Base-by-base conservation (phyloP, 2,329 filamentous ascomycete genomes). In the Fusarium staphyleae region DNA sequence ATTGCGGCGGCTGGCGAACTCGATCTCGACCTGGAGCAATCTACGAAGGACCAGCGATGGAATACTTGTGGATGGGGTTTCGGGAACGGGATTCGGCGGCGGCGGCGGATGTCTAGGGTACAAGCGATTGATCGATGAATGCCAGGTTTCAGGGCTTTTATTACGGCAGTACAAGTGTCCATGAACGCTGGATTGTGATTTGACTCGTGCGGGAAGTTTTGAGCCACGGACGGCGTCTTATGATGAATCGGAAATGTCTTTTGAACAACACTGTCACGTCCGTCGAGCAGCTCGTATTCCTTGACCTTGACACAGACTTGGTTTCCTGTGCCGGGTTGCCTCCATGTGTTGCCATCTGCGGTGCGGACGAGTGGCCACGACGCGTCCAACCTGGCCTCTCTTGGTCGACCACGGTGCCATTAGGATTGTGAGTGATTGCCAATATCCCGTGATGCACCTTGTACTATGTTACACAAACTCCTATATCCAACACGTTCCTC, bases 101-200 rank as follows among this genome's bases (percentile, higher is more conserved):
- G 48, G 47, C 48, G 57, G 50, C 28, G 28, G 28, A 24, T 63
- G 64, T 57, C 47, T 66, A 65, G 60, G 64, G 57, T 66, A 66
- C 60, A 67, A 66, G 60, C 64, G 64, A 66, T 64, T 66, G 62
- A 66, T 64, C 53, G 64, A 67, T 66, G 62, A 66, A 67, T 67
- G 63, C 44, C 62, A 66, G 64, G 64, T 57, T 24, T 59, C 60
- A 55, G 63, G 64, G 64, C 63, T 62, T 61, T 62, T 66, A 62
- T 66, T 66, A 67, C 62, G 64, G 64, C 64, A 67, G 59, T 48
- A 66, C 53, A 62, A 62, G 50, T 55, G 56, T 66, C 55, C 54
- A 51, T 64, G 60, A 61, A 58, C 54, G 57, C 54, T 52, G 64
- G 63, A 61, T 66, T 67, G 65, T 67, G 65, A 67, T 67, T 66